Conservation (phyloP, 202 grass and related monocot species). For the Panicum hallii region DNA sequence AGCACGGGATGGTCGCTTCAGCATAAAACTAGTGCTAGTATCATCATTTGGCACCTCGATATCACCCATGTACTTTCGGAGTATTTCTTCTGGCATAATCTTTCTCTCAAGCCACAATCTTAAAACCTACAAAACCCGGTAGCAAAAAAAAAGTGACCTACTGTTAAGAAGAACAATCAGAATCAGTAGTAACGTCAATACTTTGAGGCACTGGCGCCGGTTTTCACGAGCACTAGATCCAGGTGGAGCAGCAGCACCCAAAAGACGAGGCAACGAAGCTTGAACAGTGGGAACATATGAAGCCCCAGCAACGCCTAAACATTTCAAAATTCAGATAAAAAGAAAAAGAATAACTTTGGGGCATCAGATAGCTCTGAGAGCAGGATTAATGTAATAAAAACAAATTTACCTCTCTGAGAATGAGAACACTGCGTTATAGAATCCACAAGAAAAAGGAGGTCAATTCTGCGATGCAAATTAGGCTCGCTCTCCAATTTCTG, state of each 20-base stretch:
- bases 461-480: slow-evolving; percentile 89
- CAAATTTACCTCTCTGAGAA: slow-evolving; percentile 80
- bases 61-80: slow-evolving; percentile 73
- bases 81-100: slow-evolving; percentile 90
- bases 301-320: slow-evolving; percentile 72
- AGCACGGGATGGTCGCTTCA: slow-evolving; percentile 76
- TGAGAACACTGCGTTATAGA: slow-evolving; percentile 97
- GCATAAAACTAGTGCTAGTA: slow-evolving; percentile 53
- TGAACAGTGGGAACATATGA: slow-evolving; percentile 86
- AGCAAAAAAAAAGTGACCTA: slow-evolving; percentile 7
- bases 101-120: slow-evolving; percentile 97
- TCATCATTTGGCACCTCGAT: slow-evolving; percentile 81
- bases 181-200: slow-evolving; percentile 41
- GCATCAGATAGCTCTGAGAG: slow-evolving; percentile 26
- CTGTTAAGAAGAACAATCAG: slow-evolving; percentile 13
- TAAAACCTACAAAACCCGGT: slow-evolving; percentile 72
- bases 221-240: slow-evolving; percentile 90
- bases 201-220: slow-evolving; percentile 94
- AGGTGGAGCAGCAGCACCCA: slow-evolving; percentile 88
- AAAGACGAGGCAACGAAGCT: slow-evolving; percentile 81
- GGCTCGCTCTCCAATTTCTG: slow-evolving; percentile 82
- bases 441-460: slow-evolving; percentile 95
- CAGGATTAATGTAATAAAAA: slow-evolving; percentile 33
- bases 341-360: slow-evolving; percentile 24
- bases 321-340: slow-evolving; percentile 50